Evolutionary conservation across 495 filamentous ascomycete genomes (phyloP).

Genomic region (Talaromyces ruber): DNA sequence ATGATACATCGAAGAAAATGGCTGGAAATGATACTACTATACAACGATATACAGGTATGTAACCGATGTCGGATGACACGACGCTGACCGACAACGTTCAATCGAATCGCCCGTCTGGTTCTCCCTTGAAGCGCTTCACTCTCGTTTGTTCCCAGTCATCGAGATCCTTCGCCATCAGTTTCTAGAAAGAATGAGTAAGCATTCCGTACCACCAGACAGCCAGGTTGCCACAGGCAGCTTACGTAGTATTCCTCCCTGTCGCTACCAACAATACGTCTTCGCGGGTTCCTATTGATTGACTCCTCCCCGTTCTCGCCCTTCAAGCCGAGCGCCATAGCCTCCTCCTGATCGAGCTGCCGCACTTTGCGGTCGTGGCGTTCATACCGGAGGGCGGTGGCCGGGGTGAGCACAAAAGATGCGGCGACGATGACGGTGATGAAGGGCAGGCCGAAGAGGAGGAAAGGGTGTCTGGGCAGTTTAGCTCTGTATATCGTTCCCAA

Average conservation of each 20-base stretch:
- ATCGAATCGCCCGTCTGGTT: constrained; percentile 70
- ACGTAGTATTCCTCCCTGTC: constrained; percentile 93
- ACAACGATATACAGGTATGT: background rate
- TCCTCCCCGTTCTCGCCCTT: constrained; percentile 36
- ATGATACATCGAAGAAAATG: background rate
- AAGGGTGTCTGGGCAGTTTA: constrained; percentile 64
- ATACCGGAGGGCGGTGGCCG: constrained; percentile 86
- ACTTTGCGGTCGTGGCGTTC: constrained; percentile 86
- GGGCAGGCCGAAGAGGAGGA: constrained; percentile 90
- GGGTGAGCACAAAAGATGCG: constrained; percentile 88
- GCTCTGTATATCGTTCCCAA: constrained; percentile 70
- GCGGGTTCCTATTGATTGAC: constrained; percentile 37
- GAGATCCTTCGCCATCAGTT: constrained; percentile 81
- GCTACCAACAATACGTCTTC: constrained; percentile 41
- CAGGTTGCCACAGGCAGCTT: constrained; percentile 26
- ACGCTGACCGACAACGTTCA: constrained; percentile 16
- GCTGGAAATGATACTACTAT: background rate
- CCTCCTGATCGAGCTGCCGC: constrained; percentile 69
- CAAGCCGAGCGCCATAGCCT: constrained; percentile 66
- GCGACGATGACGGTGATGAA: constrained; percentile 90
- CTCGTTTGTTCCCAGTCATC: constrained; percentile 96
- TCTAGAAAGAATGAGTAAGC: constrained; percentile 36
- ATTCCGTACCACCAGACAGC: constrained; percentile 1
- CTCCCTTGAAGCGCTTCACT: constrained; percentile 78
- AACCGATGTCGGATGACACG: background rate